Evolutionary conservation across 768 basidiomycete genomes (phyloP).

Genomic region (Lepiota subincarnata): DNA sequence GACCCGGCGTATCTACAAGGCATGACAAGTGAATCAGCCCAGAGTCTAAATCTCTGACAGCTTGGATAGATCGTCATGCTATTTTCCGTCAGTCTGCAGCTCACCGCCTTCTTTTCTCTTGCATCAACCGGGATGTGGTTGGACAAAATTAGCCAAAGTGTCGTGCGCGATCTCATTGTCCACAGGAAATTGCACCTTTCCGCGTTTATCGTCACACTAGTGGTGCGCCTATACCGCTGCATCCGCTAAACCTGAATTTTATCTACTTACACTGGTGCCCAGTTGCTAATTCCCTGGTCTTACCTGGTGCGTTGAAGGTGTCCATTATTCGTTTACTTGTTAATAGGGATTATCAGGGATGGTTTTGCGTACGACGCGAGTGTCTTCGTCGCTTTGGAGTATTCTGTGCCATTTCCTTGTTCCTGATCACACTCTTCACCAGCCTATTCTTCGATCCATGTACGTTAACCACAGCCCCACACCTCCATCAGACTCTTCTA

Average conservation of each 20-base stretch:
- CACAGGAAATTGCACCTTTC: constrained; percentile 36
- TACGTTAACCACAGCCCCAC: constrained; percentile 20
- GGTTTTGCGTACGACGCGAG: constrained; percentile 45
- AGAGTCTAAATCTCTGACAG: background rate
- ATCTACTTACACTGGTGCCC: background rate
- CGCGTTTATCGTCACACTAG: constrained; percentile 33
- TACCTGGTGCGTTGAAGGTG: constrained; percentile 28
- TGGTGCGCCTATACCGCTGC: constrained; percentile 28
- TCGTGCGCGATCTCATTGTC: constrained; percentile 29
- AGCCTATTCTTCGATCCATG: constrained; percentile 40
- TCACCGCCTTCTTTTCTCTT: constrained; percentile 46
- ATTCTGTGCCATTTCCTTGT: constrained; percentile 34
- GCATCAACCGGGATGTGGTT: constrained; percentile 47
- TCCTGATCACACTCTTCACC: constrained; percentile 34
- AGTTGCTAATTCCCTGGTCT: constrained; percentile 47
- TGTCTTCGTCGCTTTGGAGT: constrained; percentile 32
- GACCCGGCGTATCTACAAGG: constrained; percentile 47
- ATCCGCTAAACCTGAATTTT: background rate
- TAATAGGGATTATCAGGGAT: constrained; percentile 34
- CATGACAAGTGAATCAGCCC: constrained; percentile 12
- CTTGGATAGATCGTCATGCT: constrained; percentile 40
- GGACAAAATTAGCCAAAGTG: constrained; percentile 36
- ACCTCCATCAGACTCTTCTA: background rate
- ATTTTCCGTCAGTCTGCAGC: constrained; percentile 44
- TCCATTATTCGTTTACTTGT: background rate